phyloP scores from a whole-genome alignment of 257 asterid species.

The Cynanchum wilfordii region DNA sequence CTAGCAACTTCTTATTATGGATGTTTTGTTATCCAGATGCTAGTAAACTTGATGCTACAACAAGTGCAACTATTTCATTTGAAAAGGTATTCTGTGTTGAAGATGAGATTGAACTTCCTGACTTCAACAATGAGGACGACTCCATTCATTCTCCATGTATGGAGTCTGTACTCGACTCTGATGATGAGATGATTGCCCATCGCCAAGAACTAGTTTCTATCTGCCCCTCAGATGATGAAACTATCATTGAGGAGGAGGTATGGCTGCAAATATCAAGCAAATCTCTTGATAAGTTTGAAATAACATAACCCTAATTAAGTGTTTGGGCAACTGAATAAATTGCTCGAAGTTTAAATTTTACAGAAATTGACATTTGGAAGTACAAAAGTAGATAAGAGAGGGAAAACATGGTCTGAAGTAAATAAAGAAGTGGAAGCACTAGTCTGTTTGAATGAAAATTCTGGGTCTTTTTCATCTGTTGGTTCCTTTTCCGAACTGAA shows the following conservation, averaged over 20 bases:
- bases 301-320: neutral
- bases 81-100: conserved; percentile 42
- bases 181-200: conserved; percentile 21
- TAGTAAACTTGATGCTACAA: conserved; percentile 22
- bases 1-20: neutral
- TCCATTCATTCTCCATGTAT: conserved; percentile 19
- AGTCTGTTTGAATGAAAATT: conserved; percentile 35
- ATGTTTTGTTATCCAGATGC: conserved; percentile 39
- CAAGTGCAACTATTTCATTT: conserved; percentile 23
- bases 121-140: conserved; percentile 36
- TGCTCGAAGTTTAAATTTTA: conserved; percentile 18
- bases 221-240: conserved; percentile 46
- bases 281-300: conserved; percentile 7
- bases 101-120: conserved; percentile 67
- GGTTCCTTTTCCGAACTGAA: conserved; percentile 35
- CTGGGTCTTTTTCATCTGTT: conserved; percentile 31
- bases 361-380: conserved; percentile 38
- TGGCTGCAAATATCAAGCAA: conserved; percentile 10
- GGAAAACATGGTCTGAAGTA: conserved; percentile 44
- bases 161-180: conserved; percentile 26
- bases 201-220: conserved; percentile 28
- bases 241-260: conserved; percentile 55
- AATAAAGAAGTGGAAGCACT: conserved; percentile 49
- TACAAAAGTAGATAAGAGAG: conserved; percentile 26
- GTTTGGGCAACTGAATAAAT: conserved; percentile 1